A percentile compares a stretch with the other conserved stretches of the same genome.
phyloP scores from a whole-genome alignment of 257 asterid genomes.

The Striga asiatica region DNA sequence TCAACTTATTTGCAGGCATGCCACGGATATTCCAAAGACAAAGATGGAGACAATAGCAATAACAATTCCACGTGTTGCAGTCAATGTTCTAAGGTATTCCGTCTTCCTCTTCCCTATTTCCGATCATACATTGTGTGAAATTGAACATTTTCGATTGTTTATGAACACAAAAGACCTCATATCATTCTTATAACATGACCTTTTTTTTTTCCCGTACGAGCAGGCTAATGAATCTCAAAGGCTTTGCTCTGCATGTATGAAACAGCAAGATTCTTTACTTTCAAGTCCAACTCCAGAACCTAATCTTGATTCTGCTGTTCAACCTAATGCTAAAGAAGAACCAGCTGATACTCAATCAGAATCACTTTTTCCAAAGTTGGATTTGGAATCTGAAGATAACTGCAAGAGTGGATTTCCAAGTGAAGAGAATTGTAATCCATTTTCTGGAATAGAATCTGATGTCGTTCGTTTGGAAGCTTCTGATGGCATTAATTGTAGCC shows the following conservation, averaged over 20 bases:
- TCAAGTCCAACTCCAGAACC: neutral
- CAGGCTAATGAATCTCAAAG: slow-evolving; percentile 16
- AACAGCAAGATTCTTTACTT: slow-evolving; percentile 14
- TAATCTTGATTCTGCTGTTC: slow-evolving; percentile 16
- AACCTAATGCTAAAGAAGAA: slow-evolving; percentile 15
- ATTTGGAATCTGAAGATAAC: slow-evolving; percentile 20
- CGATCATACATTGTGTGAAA: neutral
- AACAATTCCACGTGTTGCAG: slow-evolving; percentile 8
- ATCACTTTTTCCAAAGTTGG: slow-evolving; percentile 9
- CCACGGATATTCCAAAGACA: slow-evolving; percentile 8
- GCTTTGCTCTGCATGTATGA: slow-evolving; percentile 18
- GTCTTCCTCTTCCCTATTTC: neutral
- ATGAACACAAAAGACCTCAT: neutral
- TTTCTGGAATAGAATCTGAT: slow-evolving; percentile 15
- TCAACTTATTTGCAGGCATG: slow-evolving; percentile 16
- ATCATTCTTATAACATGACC: no score
- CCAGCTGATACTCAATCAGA: slow-evolving; percentile 1
- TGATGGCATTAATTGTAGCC: slow-evolving; percentile 5
- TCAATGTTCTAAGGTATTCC: slow-evolving; percentile 18
- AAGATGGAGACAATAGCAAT: slow-evolving; percentile 9
- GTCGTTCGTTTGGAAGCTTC: slow-evolving; percentile 6
- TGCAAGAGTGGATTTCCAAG: slow-evolving; percentile 10
- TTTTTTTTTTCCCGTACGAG: slow-evolving; percentile 18
- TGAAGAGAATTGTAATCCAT: slow-evolving; percentile 16
- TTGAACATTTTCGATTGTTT: neutral